These are phyloP conservation scores for Polygonum aviculare DNA, from an alignment of 148 eudicot species.

Conservation along the genomic window DNA sequence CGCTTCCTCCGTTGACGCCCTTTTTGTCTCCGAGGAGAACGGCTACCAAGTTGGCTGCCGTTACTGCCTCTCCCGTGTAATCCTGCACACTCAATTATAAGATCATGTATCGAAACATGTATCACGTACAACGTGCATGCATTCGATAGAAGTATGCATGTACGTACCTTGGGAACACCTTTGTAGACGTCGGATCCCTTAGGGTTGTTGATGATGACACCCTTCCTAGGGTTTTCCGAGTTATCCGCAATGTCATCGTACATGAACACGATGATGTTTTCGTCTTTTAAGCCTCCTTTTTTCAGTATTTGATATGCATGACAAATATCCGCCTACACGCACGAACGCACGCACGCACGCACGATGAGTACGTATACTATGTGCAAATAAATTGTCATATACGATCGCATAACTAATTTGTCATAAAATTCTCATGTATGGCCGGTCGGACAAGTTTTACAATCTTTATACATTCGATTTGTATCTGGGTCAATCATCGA, in stretches of 20 bases:
- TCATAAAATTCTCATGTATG: too few species aligned
- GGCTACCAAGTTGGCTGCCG: slow-evolving; percentile 15
- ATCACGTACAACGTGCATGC: too few species aligned
- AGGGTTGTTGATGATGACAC: slow-evolving; percentile 51
- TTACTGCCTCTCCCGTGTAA: slow-evolving; percentile 53
- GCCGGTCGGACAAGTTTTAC: not conserved
- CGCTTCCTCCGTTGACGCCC: slow-evolving; percentile 55
- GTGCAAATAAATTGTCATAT: not conserved
- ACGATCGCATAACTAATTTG: too few species aligned
- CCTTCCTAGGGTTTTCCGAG: slow-evolving; percentile 46
- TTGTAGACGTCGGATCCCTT: slow-evolving; percentile 50
- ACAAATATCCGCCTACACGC: slow-evolving; percentile 39
- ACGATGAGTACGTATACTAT: not conserved
- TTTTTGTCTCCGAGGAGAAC: slow-evolving; percentile 34
- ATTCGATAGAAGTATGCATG: not conserved
- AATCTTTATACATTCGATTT: not conserved
- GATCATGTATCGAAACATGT: too few species aligned
- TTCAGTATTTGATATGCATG: slow-evolving; percentile 63
- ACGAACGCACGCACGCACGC: not conserved
- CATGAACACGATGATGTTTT: slow-evolving; percentile 67
- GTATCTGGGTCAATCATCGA: not conserved
- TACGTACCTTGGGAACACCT: slow-evolving; percentile 81
- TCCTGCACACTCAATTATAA: slow-evolving; percentile 28
- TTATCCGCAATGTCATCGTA: slow-evolving; percentile 55
- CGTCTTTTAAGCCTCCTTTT: slow-evolving; percentile 56